Percentiles rank a stretch among this genome's conserved stretches.
Evolutionary conservation across 805 yeast genomes (phyloP).

Genomic region (Hyphopichia homilentoma): DNA sequence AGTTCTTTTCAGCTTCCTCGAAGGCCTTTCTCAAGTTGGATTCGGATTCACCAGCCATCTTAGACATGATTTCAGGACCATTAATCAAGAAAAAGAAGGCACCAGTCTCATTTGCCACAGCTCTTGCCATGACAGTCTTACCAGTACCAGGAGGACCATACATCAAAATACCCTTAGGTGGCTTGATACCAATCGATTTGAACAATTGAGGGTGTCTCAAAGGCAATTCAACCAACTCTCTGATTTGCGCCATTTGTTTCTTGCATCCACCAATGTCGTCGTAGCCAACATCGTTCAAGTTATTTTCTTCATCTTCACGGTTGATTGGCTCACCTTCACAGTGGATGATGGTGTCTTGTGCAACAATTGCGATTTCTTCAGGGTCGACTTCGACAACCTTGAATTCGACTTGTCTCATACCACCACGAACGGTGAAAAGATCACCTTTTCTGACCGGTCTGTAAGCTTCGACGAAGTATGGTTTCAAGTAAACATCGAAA

Average conservation of each 20-base stretch:
- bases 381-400: slow-evolving; percentile 98
- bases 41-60: slow-evolving; percentile 99
- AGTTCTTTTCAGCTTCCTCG: slow-evolving; percentile 98
- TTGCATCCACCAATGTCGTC: slow-evolving; percentile 99
- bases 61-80: slow-evolving; percentile 99
- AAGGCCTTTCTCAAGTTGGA: slow-evolving; percentile 95
- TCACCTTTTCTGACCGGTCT: slow-evolving; percentile 98
- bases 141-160: slow-evolving; percentile 99
- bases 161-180: slow-evolving; percentile 97
- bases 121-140: slow-evolving; percentile 98
- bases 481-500: slow-evolving; percentile 94
- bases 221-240: slow-evolving; percentile 97
- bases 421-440: slow-evolving; percentile 93
- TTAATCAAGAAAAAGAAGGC: slow-evolving; percentile 97
- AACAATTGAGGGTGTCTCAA: slow-evolving; percentile 97
- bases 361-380: slow-evolving; percentile 93
- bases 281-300: slow-evolving; percentile 94
- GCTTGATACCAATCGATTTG: slow-evolving; percentile 97
- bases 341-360: slow-evolving; percentile 97
- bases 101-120: slow-evolving; percentile 99
- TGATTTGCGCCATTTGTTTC: slow-evolving; percentile 98
- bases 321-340: slow-evolving; percentile 99
- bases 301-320: slow-evolving; percentile 97
- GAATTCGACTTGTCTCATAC: slow-evolving; percentile 99
- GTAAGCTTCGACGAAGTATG: slow-evolving; percentile 97